A percentile compares a stretch with the other conserved stretches of the same genome.
Conservation (phyloP, 495 filamentous ascomycete species). For the Podospora bellae-mahoneyi region DNA sequence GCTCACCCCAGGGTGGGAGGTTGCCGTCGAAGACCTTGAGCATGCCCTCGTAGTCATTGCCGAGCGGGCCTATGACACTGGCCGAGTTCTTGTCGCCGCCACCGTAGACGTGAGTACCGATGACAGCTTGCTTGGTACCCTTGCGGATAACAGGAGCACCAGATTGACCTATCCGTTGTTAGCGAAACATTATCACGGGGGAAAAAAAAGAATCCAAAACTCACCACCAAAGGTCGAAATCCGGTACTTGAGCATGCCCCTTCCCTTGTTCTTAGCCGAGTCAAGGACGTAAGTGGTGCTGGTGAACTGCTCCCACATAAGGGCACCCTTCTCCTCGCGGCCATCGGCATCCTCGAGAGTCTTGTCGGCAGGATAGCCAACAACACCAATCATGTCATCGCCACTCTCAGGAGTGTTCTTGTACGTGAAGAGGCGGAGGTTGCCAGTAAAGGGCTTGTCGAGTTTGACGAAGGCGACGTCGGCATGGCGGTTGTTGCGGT, state of each 20-base stretch:
- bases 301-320: conserved; percentile 41
- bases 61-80: conserved; percentile 30
- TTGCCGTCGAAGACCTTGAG: conserved; percentile 18
- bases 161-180: conserved; percentile 27
- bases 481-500: conserved; percentile 25
- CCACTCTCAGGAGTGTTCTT: conserved; percentile 32
- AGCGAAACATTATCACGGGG: not conserved
- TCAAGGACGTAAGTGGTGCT: conserved; percentile 29
- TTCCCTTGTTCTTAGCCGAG: conserved; percentile 14
- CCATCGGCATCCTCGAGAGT: conserved; percentile 13
- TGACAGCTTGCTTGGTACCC: conserved; percentile 21
- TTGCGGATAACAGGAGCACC: conserved; percentile 37
- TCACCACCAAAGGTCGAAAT: conserved; percentile 39
- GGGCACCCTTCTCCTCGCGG: conserved; percentile 34
- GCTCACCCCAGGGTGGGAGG: conserved; percentile 4
- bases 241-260: conserved; percentile 37
- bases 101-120: conserved; percentile 38
- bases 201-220: not conserved
- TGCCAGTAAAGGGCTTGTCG: conserved; percentile 35
- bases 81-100: conserved; percentile 31
- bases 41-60: conserved; percentile 33
- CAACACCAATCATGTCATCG: conserved; percentile 35
- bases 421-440: conserved; percentile 32
- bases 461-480: conserved; percentile 43
- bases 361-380: conserved; percentile 44